A percentile compares a stretch with the other conserved stretches of the same genome.
phyloP scores from a whole-genome alignment of 306 rosid species.

The Vicia sativa region DNA sequence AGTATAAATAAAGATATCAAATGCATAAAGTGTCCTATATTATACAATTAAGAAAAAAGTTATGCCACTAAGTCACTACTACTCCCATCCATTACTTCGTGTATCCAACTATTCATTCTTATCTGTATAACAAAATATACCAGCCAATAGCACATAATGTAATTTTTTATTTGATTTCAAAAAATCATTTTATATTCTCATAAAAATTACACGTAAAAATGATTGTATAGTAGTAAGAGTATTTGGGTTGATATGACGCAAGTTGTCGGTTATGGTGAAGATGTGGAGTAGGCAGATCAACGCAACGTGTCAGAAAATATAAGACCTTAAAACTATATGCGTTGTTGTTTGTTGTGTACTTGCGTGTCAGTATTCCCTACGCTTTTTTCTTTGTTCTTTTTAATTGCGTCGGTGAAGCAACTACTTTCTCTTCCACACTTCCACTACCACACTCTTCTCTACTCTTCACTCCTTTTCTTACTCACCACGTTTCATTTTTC shows the following conservation, averaged over 20 bases:
- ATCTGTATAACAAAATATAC: no score
- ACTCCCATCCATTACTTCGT: neutral
- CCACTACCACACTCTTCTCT: slow-evolving; percentile 44
- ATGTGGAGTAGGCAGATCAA: slow-evolving; percentile 37
- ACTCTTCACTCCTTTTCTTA: slow-evolving; percentile 33
- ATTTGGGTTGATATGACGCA: neutral
- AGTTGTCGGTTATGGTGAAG: slow-evolving; percentile 40
- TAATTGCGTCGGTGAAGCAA: slow-evolving; percentile 50
- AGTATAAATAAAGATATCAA: neutral
- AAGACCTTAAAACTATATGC: slow-evolving; percentile 1
- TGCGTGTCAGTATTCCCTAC: slow-evolving; percentile 48
- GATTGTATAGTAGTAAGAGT: no score
- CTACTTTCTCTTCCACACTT: slow-evolving; percentile 15
- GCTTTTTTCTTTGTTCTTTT: neutral
- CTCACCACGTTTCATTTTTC: slow-evolving; percentile 9
- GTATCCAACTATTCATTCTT: no score
- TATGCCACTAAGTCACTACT: neutral
- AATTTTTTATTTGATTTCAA: no score
- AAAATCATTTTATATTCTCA: no score
- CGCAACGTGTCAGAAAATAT: slow-evolving; percentile 47
- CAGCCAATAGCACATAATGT: no score
- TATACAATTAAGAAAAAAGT: neutral
- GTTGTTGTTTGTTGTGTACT: slow-evolving; percentile 27
- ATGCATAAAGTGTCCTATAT: neutral
- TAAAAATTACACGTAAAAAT: no score